Base-by-base conservation (phyloP, 768 basidiomycete genomes). In the Suillus ampliporus region DNA sequence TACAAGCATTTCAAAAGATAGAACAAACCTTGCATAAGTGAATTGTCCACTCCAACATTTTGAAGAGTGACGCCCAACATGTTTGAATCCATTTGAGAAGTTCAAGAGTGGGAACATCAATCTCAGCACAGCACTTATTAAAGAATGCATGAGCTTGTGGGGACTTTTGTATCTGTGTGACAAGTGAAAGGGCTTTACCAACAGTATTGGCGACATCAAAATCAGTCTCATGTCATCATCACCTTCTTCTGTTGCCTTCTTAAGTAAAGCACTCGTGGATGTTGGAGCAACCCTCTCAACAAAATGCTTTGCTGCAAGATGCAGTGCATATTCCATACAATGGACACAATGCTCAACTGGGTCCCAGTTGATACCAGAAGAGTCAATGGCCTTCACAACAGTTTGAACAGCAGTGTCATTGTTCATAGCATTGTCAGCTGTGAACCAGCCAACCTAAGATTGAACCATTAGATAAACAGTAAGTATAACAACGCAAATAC, bases 301-400 rank as follows among this genome's bases (percentile, higher is more conserved):
- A 60, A 78, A 76, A 19, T 69, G 67, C 13, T 67, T 65, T 1
- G 71, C 72, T 11, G 62, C 67, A 21, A 77, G 71, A 60, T 77
- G 65, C 10, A 77, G 50, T 0, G 68, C 64, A 59, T 78, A 76
- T 57, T 78, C 76, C 68, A 78, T 77, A 64, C 76, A 77, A 41
- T 73, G 76, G 60, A 35, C 31, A 31, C 31, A 6, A 31, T 31
- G 31, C 6, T 56, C 34, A 52, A 40, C 9, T 57, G 54, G 62
- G 51, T 66, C 61, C 72, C 72, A 77, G 1, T 62, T 37, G 21
- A 54, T 37, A 37, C 58, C 51, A 15, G 38, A 34, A n/a, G 66
- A 59, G 28, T 67, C 64, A n/a, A 70, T 31, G 3, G 6, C 40
- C 5, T 61, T 34, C 11, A 65, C 64, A 28, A 75, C 58, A n/a